Conservation (phyloP, 2,329 filamentous ascomycete genomes). For the Verruconis gallopava region DNA sequence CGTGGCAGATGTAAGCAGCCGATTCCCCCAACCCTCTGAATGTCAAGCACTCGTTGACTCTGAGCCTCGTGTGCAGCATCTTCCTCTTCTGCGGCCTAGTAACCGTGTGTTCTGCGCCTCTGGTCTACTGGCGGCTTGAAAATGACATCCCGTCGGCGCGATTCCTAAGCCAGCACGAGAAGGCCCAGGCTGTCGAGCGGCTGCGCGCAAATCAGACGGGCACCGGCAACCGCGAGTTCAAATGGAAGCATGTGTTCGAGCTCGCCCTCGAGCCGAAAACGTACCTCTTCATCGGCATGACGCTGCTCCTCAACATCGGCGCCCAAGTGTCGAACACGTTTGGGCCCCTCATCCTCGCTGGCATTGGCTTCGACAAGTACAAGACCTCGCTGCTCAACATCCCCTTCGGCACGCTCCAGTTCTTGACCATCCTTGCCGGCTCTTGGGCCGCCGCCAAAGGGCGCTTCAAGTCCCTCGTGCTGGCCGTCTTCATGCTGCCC, state of each 20-base stretch:
- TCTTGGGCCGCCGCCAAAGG: slow-evolving; percentile 46
- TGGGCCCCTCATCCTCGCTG: slow-evolving; percentile 48
- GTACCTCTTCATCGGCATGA: slow-evolving; percentile 48
- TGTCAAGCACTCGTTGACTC: not conserved
- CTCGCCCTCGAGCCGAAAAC: slow-evolving; percentile 33
- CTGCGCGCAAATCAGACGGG: slow-evolving; percentile 39
- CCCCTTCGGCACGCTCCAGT: slow-evolving; percentile 42
- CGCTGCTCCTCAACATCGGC: slow-evolving; percentile 51
- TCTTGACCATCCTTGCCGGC: slow-evolving; percentile 15
- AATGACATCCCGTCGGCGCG: slow-evolving; percentile 42
- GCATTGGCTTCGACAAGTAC: slow-evolving; percentile 47
- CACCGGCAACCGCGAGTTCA: slow-evolving; percentile 33
- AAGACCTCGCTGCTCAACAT: slow-evolving; percentile 50
- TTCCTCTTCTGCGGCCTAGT: slow-evolving; percentile 50
- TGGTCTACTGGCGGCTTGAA: slow-evolving; percentile 48
- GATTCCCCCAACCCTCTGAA: not conserved
- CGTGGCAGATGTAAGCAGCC: slow-evolving; percentile 28
- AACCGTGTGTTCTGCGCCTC: slow-evolving; percentile 43
- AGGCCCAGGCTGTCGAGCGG: slow-evolving; percentile 34
- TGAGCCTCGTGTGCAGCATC: too few species aligned
- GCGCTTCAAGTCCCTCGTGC: slow-evolving; percentile 43
- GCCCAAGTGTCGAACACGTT: slow-evolving; percentile 52
- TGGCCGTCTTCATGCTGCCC: slow-evolving; percentile 42
- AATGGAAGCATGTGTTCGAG: slow-evolving; percentile 31
- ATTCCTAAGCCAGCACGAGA: slow-evolving; percentile 35